Conservation (phyloP, 2,329 filamentous ascomycete species). For the Cadophora luteo-olivacea region DNA sequence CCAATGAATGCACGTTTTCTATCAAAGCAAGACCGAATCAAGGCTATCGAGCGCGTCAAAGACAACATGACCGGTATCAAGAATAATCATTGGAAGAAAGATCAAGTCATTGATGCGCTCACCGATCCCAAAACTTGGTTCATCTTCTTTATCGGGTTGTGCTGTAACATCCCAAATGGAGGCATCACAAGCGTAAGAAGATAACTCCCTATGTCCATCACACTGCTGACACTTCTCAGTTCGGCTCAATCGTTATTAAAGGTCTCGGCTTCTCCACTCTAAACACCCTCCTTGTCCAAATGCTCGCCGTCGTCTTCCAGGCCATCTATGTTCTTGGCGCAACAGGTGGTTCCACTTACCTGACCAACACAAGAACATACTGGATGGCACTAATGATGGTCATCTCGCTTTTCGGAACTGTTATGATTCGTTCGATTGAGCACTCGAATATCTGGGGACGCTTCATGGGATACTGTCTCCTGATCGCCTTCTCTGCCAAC, state of each 20-base stretch:
- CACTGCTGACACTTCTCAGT: slow-evolving; percentile 29
- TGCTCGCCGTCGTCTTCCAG: slow-evolving; percentile 60
- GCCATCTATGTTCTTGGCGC: slow-evolving; percentile 23
- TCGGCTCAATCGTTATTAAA: slow-evolving; percentile 47
- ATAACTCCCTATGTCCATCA: not conserved
- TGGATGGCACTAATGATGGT: slow-evolving; percentile 18
- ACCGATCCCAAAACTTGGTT: slow-evolving; percentile 31
- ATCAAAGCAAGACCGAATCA: slow-evolving; percentile 50
- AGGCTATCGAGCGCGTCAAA: slow-evolving; percentile 41
- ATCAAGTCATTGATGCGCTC: slow-evolving; percentile 29
- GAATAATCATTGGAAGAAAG: slow-evolving; percentile 25
- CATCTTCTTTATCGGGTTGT: slow-evolving; percentile 30
- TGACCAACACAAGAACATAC: slow-evolving; percentile 15
- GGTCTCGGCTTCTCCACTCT: slow-evolving; percentile 46
- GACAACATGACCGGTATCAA: slow-evolving; percentile 31
- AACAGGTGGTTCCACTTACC: slow-evolving; percentile 1
- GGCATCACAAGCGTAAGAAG: slow-evolving; percentile 47
- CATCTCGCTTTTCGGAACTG: slow-evolving; percentile 58
- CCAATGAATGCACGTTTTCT: slow-evolving; percentile 57
- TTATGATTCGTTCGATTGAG: slow-evolving; percentile 60
- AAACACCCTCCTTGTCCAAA: slow-evolving; percentile 55
- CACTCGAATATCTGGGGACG: slow-evolving; percentile 48
- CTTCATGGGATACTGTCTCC: slow-evolving; percentile 62
- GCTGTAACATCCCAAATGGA: slow-evolving; percentile 45
- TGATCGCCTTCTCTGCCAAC: slow-evolving; percentile 63